These are phyloP conservation scores for Hsuehochloa calcarea DNA, from an alignment of 176 grass and related monocot genomes.

Conservation along the genomic window DNA sequence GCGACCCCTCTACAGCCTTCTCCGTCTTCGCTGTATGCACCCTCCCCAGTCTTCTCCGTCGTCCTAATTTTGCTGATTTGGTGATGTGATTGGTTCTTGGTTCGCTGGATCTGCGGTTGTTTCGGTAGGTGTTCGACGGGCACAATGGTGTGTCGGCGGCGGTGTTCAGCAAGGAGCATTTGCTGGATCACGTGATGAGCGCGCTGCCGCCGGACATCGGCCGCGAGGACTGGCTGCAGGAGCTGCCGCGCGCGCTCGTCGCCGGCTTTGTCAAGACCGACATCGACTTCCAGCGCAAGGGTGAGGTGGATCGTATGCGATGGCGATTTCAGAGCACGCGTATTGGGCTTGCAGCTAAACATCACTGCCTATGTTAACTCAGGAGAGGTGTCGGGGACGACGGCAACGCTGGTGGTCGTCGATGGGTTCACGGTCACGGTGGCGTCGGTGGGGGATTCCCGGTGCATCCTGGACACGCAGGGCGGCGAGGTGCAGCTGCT, in stretches of 20 bases:
- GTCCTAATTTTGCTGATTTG: neutral
- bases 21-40: slow-evolving; percentile 83
- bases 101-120: slow-evolving; percentile 36
- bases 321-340: neutral
- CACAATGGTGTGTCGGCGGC: slow-evolving; percentile 92
- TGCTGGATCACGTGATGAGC: slow-evolving; percentile 84
- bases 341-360: neutral
- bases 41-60: neutral
- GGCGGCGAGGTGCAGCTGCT: slow-evolving; percentile 66
- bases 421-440: slow-evolving; percentile 83
- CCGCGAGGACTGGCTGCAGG: slow-evolving; percentile 82
- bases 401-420: slow-evolving; percentile 76
- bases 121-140: slow-evolving; percentile 77
- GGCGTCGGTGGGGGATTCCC: slow-evolving; percentile 85
- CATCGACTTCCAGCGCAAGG: slow-evolving; percentile 91
- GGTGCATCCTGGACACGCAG: slow-evolving; percentile 84
- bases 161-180: slow-evolving; percentile 85
- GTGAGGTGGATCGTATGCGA: slow-evolving; percentile 22
- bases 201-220: slow-evolving; percentile 75
- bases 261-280: slow-evolving; percentile 95
- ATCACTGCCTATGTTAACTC: neutral
- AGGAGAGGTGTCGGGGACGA: slow-evolving; percentile 92
- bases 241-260: slow-evolving; percentile 78
- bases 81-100: slow-evolving; percentile 7
- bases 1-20: slow-evolving; percentile 67